Base-by-base conservation (phyloP, 805 yeast genomes). In the Nakazawaea holstii region DNA sequence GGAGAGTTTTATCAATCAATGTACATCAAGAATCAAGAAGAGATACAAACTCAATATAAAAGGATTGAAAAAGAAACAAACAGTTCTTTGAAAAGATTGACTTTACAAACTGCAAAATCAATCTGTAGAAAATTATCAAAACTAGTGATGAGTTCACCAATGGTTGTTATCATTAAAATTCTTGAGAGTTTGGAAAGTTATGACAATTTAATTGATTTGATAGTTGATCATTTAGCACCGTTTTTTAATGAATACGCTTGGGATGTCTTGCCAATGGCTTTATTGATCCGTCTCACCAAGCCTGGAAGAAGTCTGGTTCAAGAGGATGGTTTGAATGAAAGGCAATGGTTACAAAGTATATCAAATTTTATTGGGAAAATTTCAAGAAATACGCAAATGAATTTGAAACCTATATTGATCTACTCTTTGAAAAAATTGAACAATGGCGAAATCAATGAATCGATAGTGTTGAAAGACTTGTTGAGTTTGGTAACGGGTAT, bases 131-230 rank as follows among this genome's bases (percentile, higher is more conserved):
- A 79, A 40, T 67, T 92, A 24, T 84, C 95, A 0, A 81, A 82
- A 53, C 71, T 88, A 10, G 76, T 90, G 17, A 82, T 79, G 50
- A 66, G 85, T 1, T 88, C 88, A 60, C 97, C 98, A 1, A 60
- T 90, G 15, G 84, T 95, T 2, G 79, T 90, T 11, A 77, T 91
- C 39, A 66, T 77, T 20, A 82, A 87, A 0, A 74, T 87, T 40
- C 71, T 91, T 9, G 79, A 80, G 40, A 97, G 89, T 59, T 80
- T 92, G 53, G 98, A 92, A 63, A 88, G 94, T 67, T 92, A 92
- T 60, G 96, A 86, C 59, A 92, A 92, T 59, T 76, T 92, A 52
- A 85, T 84, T 39, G 81, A 79, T 35, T 70, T 92, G 49, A 80
- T 92, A 6, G 90, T 88, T 8, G 84, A 84, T 41, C 79, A 94